A percentile compares a stretch with the other conserved stretches of the same genome.
Evolutionary conservation across 2,329 filamentous ascomycete genomes (phyloP).

Genomic region (Coniochaeta sp.): DNA sequence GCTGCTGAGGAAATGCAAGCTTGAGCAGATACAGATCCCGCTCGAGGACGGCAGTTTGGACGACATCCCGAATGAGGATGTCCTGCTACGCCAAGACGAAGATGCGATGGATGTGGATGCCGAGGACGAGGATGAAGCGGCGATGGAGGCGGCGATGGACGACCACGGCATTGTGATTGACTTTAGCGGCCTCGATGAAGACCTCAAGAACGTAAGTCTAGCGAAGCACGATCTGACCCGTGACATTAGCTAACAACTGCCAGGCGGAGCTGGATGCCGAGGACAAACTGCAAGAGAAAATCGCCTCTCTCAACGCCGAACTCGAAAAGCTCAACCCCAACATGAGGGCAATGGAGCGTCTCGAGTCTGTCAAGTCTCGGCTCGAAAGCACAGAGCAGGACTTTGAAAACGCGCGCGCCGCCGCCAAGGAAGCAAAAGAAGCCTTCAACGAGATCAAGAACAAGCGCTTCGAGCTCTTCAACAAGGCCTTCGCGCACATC

Average conservation of each 20-base stretch:
- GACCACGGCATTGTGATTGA: constrained; percentile 90
- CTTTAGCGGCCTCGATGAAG: constrained; percentile 74
- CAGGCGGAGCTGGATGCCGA: constrained; percentile 58
- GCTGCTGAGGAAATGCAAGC: constrained; percentile 78
- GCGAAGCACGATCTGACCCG: neutral
- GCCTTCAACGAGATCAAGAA: constrained; percentile 73
- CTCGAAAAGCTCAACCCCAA: constrained; percentile 95
- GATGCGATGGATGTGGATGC: constrained; percentile 88
- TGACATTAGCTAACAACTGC: constrained; percentile 23
- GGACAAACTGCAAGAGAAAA: constrained; percentile 70
- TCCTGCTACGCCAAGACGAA: constrained; percentile 65
- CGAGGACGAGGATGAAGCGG: constrained; percentile 55
- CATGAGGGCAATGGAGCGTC: constrained; percentile 87
- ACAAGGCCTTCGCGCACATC: constrained; percentile 91
- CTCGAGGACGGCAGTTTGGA: constrained; percentile 72
- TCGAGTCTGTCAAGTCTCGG: constrained; percentile 77
- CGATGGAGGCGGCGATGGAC: constrained; percentile 61
- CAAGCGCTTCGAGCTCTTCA: constrained; percentile 83
- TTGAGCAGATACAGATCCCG: constrained; percentile 87
- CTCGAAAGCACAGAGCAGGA: constrained; percentile 81
- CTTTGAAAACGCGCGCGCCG: constrained; percentile 74
- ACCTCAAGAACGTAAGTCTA: constrained; percentile 64
- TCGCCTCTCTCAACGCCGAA: constrained; percentile 65
- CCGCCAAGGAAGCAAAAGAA: constrained; percentile 44
- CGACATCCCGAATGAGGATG: constrained; percentile 79